Percentiles rank a stretch among this genome's conserved stretches.
Evolutionary conservation across 2,329 filamentous ascomycete species (phyloP).

Genomic region (Aspergillus neotritici): DNA sequence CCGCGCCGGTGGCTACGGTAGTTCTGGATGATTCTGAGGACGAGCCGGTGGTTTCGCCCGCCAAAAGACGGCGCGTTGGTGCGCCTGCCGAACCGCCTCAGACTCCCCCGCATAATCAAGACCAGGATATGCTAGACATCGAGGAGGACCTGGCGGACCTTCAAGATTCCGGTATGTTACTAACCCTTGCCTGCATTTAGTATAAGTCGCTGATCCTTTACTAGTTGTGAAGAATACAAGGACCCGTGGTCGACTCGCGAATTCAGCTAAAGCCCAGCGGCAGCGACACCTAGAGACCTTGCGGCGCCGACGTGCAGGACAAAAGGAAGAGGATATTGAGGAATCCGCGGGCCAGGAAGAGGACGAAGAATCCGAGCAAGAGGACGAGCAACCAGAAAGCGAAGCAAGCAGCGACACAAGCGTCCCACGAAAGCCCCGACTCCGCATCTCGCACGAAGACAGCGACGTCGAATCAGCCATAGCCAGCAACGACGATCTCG

Average conservation of each 20-base stretch:
- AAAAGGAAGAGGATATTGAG: constrained; percentile 25
- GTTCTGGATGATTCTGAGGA: constrained; percentile 28
- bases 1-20: constrained; percentile 20
- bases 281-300: constrained; percentile 40
- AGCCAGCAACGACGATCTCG: constrained; percentile 41
- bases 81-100: constrained; percentile 13
- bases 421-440: constrained; percentile 15
- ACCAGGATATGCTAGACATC: constrained; percentile 38
- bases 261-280: constrained; percentile 35
- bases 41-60: constrained; percentile 20
- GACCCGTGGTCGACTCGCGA: constrained; percentile 37
- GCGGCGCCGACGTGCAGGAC: constrained; percentile 39
- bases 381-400: constrained; percentile 11
- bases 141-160: constrained; percentile 43
- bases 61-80: constrained; percentile 20
- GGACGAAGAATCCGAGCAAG: constrained; percentile 14
- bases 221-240: constrained; percentile 34
- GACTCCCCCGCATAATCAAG: constrained; percentile 19
- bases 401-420: constrained; percentile 13
- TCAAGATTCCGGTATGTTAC: constrained; percentile 36
- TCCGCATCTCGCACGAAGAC: constrained; percentile 16
- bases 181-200: neutral
- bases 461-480: constrained; percentile 29
- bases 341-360: constrained; percentile 16
- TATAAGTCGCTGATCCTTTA: neutral